Evolutionary conservation across 345 rosid species (phyloP).

Genomic region (Rhodomyrtus tomentosa): DNA sequence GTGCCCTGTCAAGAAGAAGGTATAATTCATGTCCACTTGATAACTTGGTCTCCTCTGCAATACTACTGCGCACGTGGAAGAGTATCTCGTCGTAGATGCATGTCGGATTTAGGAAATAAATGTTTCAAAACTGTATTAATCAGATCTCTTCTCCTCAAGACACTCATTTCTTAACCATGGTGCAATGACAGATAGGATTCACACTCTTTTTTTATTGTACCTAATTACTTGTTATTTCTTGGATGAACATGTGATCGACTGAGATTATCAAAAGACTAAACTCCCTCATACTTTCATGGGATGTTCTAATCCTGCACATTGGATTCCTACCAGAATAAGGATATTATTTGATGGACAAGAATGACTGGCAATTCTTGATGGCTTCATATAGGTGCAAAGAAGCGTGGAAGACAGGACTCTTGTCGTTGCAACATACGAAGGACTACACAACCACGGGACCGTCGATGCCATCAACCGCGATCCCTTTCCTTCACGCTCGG

Average conservation of each 20-base stretch:
- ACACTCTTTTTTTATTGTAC: not conserved
- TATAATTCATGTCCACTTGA: not conserved
- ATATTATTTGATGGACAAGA: not conserved
- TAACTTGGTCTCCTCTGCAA: not conserved
- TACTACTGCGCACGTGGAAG: not conserved
- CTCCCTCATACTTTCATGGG: not conserved
- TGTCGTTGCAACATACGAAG: slow-evolving; percentile 44
- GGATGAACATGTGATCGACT: not conserved
- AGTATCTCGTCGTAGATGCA: not conserved
- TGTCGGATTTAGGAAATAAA: not conserved
- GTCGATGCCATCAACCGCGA: not conserved
- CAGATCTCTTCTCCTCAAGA: not conserved
- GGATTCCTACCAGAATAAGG: not conserved
- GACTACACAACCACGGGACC: slow-evolving; percentile 35
- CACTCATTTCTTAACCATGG: not conserved
- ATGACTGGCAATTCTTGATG: not conserved
- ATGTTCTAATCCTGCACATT: not conserved
- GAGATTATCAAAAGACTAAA: not conserved
- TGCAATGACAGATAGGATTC: not conserved
- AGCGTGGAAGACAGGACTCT: slow-evolving; percentile 26
- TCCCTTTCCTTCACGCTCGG: not conserved
- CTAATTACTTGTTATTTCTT: not conserved
- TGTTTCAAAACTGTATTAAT: not conserved
- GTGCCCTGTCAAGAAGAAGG: slow-evolving; percentile 64
- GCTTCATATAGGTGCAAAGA: slow-evolving; percentile 33